Evolutionary conservation across 768 basidiomycete species (phyloP).

Genomic region (Lentinus brumalis): DNA sequence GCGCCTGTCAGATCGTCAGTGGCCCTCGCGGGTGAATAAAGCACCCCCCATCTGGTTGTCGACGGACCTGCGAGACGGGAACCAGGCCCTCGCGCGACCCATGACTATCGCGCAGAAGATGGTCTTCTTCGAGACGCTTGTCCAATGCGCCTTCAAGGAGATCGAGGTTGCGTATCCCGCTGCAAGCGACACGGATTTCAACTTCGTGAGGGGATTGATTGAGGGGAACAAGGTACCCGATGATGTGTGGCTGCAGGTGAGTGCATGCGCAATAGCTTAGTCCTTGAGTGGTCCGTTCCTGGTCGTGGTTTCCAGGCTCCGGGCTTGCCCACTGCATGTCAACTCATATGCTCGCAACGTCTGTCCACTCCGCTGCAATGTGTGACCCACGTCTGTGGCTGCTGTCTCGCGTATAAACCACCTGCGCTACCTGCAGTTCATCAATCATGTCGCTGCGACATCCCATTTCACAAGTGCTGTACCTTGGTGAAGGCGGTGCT

Average conservation of each 20-base stretch:
- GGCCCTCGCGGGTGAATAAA: conserved; percentile 86
- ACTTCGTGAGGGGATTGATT: conserved; percentile 87
- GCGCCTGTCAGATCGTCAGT: conserved; percentile 78
- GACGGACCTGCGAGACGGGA: conserved; percentile 96
- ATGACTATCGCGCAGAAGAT: conserved; percentile 98
- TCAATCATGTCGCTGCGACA: background rate
- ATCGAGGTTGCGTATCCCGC: conserved; percentile 98
- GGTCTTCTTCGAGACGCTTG: conserved; percentile 84
- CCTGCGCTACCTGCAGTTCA: too few species aligned
- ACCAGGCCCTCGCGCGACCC: conserved; percentile 95
- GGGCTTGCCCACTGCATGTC: background rate
- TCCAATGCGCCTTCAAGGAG: conserved; percentile 93
- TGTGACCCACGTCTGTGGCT: too few species aligned
- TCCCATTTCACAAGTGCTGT: background rate
- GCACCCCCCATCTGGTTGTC: conserved; percentile 95
- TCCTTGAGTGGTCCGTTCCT: background rate
- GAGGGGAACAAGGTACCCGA: conserved; percentile 85
- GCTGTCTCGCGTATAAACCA: too few species aligned
- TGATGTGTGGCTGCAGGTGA: conserved; percentile 96
- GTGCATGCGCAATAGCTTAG: conserved; percentile 31
- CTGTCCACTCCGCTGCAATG: too few species aligned
- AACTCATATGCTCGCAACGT: too few species aligned
- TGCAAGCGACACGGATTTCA: conserved; percentile 95
- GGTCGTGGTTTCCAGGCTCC: background rate
- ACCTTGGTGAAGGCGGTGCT: background rate